Base-by-base conservation (phyloP, 805 yeast species). In the Starmerella gropengiesseri region DNA sequence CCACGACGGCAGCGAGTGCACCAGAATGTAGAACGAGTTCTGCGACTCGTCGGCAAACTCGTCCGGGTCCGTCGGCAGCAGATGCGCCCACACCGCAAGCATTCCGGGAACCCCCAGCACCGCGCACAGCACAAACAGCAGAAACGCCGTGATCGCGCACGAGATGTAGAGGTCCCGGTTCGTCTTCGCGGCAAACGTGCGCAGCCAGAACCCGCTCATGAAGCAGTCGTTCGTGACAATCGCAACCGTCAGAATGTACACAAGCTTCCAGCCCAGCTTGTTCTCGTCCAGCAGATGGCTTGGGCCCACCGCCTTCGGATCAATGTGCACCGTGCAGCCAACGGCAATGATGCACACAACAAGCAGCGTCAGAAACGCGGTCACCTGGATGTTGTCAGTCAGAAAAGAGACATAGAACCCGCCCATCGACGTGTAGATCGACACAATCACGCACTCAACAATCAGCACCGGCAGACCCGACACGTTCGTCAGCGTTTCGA, bases 181-280 rank as follows among this genome's bases (percentile, higher is more conserved):
- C 7, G 84, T 66, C 50, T 74, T 75, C 6, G 94, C 78, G 5
- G 97, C 94, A 66, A 87, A 87, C 1, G 97, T 83, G 56, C 97
- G 70, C 47, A 87, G 65, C 97, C 97, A 87, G 60, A 87, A 86
- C 0, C 95, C 95, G 25, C 94, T 74, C 70, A 87, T 65, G 62
- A 87, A 87, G 58, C 87, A 75, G 58, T 85, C 95, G 56, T 87
- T 87, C 26, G 95, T 82, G 44, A 85, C 72, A 56, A 87, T 81
- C 21, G 96, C 95, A 25, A 87, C 79, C 7, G 79, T 73, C 50
- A 87, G 67, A 49, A 87, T 86, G 59, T 85, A 87, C 26, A 87
- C 60, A 50, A 87, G 70, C 68, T 85, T 91, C 93, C 95, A 86
- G 14, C 95, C 94, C 30, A 86, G 67, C 51, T 73, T 73, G 56